Evolutionary conservation across 2,329 filamentous ascomycete genomes (phyloP), one percentile per base, ranked within the genome.

Genomic region (Zymoseptoria tritici): DNA sequence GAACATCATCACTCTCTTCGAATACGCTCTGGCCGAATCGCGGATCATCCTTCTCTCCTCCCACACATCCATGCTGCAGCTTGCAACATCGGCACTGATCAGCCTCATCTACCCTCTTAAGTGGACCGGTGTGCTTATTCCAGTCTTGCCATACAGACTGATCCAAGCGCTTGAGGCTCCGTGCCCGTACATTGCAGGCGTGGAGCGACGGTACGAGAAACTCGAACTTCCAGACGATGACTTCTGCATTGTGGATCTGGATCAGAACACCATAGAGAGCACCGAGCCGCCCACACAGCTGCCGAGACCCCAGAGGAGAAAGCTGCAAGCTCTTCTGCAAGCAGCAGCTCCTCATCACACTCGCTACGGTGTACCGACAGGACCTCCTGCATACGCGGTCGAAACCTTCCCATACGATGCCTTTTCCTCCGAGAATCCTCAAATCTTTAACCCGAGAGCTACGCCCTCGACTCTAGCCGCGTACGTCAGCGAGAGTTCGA

Each of bases 21-120:
- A 99, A 78, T 97, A 93, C 74, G 89, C 91, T 66, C 82, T 99
- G 73, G 84, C 90, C 1, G 94, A 99, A 77, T 94, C 92, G 52
- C 89, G 93, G 60, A 97, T 99, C 74, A 96, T 99, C 71, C 87
- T 99, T 65, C 81, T 97, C 20, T 97, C 94, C 8, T 96, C 92
- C 1, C 92, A 99, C 73, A 94, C 93, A 1, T 88, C 91, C 55
- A 97, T 99, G 94, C 82, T 99, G 60, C 91, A 97, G 70, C 83
- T 97, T 52, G 93, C 91, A 42, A 95, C 89, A 69, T 87, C 91
- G 73, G 91, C 93, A n/a, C 79, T 97, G 59, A 84, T 85, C 31
- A 92, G 87, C 73, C 79, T 97, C 46, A 78, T 99, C 20, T 99
- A 96, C 72, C 93, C 92, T 7, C 79, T 97, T 56, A 89, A 91